phyloP scores from a whole-genome alignment of 164 flowering plant genomes.

The Nelumbo lutea region DNA sequence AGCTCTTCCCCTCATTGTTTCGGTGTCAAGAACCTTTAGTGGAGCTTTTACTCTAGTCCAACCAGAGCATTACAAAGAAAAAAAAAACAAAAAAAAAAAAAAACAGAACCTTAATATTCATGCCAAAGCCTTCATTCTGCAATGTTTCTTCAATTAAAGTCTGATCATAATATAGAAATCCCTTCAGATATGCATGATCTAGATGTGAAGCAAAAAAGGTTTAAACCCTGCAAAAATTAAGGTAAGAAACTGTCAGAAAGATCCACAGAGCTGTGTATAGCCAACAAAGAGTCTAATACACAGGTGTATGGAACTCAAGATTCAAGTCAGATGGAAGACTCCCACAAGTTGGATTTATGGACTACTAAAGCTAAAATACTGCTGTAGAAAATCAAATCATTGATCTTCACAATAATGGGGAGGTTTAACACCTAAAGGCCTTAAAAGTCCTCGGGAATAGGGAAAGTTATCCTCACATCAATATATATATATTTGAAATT shows the following conservation, averaged over 20 bases:
- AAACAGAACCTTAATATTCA: background rate
- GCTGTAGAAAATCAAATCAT: background rate
- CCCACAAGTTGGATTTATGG: background rate
- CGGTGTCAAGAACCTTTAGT: background rate
- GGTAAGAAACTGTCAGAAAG: constrained; percentile 7
- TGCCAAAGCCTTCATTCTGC: background rate
- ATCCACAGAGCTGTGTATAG: background rate
- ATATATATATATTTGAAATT: background rate
- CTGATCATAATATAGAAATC: background rate
- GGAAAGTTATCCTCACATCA: background rate
- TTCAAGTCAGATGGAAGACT: background rate
- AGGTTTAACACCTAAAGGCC: background rate
- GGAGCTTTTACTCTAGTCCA: constrained; percentile 4
- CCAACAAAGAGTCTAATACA: background rate
- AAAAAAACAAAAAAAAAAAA: constrained; percentile 1
- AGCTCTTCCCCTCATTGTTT: constrained; percentile 31
- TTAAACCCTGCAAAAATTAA: constrained; percentile 1
- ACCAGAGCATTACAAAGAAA: constrained; percentile 3
- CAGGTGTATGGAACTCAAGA: background rate
- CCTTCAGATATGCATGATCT: background rate
- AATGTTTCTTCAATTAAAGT: background rate
- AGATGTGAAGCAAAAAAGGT: background rate
- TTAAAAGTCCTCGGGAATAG: background rate
- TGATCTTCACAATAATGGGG: background rate
- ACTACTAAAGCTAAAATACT: background rate